Base-by-base conservation (phyloP, 2,329 filamentous ascomycete species). In the Trichophaea hybrida region DNA sequence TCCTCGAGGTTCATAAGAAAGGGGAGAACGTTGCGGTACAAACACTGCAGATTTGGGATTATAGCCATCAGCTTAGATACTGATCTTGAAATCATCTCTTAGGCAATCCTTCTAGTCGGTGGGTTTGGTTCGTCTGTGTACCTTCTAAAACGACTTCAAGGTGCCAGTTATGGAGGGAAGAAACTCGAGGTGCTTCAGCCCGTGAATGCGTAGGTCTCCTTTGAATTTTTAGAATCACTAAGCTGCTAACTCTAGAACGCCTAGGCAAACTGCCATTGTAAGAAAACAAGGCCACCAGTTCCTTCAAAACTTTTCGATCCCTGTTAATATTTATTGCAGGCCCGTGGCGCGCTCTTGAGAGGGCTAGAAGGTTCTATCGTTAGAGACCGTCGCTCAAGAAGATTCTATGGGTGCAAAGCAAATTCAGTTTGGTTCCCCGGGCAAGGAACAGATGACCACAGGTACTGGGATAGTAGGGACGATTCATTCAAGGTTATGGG, bases 71-170 rank as follows among this genome's bases (percentile, higher is more conserved):
- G 46, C 2, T 17, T 17, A 2, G 46, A 10, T 50, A 2, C 10
- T 10, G 46, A 15, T 15, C n/a, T 43, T 15, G n/a, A 43, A 2
- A 43, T 10, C 38, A 43, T 15, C 38, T 46, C 10, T 35, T 34
- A 65, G 63, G 63, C 61, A 10, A 64, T 91, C 64, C 83, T 90
- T 49, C 76, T 91, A 4, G 86, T 91, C 0, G 86, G 87, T 64
- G 86, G 86, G 5, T 91, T 91, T 67, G 86, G 86, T 0, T 84
- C 89, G 73, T 86, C 81, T 71, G 81, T 87, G 69, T 88, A 87
- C 69, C 77, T 88, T 7, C 87, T 88, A 73, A 80, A 80, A 43
- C 77, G 80, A 2, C 76, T 91, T 64, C 87, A 86, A 71, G 71
- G 75, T 82, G 86, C 69, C 8, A 8, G n/a, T 6, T 57, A 37